Percentiles rank a stretch among this genome's conserved stretches.
phyloP scores from a whole-genome alignment of 1,139 yeast species.

The Yamadazyma friedrichii region DNA sequence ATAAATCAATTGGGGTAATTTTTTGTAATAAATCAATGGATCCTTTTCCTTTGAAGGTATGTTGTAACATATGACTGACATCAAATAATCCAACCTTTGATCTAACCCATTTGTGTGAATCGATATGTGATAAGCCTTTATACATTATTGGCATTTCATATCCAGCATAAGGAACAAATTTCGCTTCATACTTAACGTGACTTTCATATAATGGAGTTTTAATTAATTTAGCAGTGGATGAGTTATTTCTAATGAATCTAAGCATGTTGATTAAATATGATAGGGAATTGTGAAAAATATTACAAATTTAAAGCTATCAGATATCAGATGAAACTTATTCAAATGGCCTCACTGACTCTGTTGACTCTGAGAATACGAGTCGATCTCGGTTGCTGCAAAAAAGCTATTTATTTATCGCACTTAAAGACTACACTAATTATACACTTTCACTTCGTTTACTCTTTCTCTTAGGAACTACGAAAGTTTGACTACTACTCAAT shows the following conservation, averaged over 20 bases:
- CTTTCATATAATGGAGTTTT: conserved; percentile 83
- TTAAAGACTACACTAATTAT: not conserved
- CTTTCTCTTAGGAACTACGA: not conserved
- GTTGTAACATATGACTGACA: conserved; percentile 97
- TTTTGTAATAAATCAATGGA: conserved; percentile 70
- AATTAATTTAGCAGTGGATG: conserved; percentile 27
- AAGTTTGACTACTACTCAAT: not conserved
- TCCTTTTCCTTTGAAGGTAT: conserved; percentile 65
- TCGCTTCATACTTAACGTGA: conserved; percentile 78
- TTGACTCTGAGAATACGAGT: not conserved
- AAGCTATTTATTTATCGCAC: not conserved
- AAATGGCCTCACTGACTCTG: not conserved
- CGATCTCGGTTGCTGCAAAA: not conserved
- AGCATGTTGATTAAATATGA: conserved; percentile 13
- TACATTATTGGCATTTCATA: conserved; percentile 92
- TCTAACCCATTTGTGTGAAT: conserved; percentile 94
- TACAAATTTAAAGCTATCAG: not conserved
- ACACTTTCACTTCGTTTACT: too few species aligned
- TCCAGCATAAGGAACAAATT: conserved; percentile 95
- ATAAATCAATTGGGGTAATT: conserved; percentile 83
- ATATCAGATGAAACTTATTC: too few species aligned
- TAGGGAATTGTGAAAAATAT: conserved; percentile 1
- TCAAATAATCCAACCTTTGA: conserved; percentile 86
- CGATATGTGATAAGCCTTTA: conserved; percentile 78
- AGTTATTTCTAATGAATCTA: conserved; percentile 25